Base-by-base conservation (phyloP, 2,329 filamentous ascomycete species). In the Lizonia empirigonia region DNA sequence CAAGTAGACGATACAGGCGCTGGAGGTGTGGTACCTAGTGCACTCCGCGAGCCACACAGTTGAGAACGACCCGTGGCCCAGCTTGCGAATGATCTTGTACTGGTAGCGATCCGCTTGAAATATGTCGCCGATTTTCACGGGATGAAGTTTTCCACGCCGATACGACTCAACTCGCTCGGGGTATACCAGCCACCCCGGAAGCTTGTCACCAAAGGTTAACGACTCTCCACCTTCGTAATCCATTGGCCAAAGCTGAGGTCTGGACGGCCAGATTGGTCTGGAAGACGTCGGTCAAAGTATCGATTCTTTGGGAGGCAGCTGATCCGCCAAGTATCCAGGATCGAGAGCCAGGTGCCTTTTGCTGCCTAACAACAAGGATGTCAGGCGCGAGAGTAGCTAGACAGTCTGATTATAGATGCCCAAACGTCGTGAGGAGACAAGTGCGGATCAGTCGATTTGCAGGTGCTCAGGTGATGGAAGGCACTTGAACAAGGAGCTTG, bases 61-160 rank as follows among this genome's bases (percentile, higher is more conserved):
- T n/a, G 55, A 58, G 37, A 26, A 56, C 16, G 44, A 50, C 29
- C 58, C 55, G 19, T 54, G 32, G 35, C 58, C 58, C 22, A 60
- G 50, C 40, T 60, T 60, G 30, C 53, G 52, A 39, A 60, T 56
- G 18, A 60, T 26, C 30, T 36, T 51, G 45, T 60, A 60, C 47
- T 51, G 48, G 29, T 32, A 32, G 29, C 29, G 29, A 34, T 19
- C 47, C 44, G 18, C 36, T 26, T 32, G 34, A 33, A 56, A 59
- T 24, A 29, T 50, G 42, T 59, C 50, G 24, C 49, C 57, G 12
- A 60, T 44, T 27, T 55, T 41, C 20, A 60, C 54, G 16, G 44
- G 51, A 41, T 54, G 53, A 26, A 56, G 44, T 13, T 40, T 44
- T 38, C 56, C 53, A 39, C 40, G 48, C 24, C 42, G 24, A 36